A percentile compares a stretch with the other conserved stretches of the same genome.
These are phyloP conservation scores for Solanum paucissectum DNA, from an alignment of 257 asterid species.

Conservation along the genomic window DNA sequence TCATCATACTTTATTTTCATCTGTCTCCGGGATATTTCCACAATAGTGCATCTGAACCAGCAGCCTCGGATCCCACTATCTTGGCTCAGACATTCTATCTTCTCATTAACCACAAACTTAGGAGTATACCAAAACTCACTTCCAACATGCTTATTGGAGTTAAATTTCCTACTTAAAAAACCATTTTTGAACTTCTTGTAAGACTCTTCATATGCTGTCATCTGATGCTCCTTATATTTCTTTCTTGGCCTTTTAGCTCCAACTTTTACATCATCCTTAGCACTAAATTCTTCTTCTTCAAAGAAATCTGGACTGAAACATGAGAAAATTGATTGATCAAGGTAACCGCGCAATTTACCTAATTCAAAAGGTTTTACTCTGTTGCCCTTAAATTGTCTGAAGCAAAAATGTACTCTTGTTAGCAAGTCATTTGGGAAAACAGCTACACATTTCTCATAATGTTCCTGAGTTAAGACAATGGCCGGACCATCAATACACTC, in stretches of 20 bases:
- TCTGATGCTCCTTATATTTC: constrained; percentile 37
- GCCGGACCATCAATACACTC: constrained; percentile 98
- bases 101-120: constrained; percentile 35
- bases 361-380: constrained; percentile 77
- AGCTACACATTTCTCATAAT: constrained; percentile 74
- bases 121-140: constrained; percentile 21
- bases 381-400: constrained; percentile 71
- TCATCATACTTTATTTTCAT: constrained; percentile 66
- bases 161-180: constrained; percentile 20
- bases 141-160: constrained; percentile 38
- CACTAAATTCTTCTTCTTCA: constrained; percentile 68
- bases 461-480: constrained; percentile 66
- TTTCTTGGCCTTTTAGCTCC: constrained; percentile 66
- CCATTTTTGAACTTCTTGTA: constrained; percentile 33
- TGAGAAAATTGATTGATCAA: constrained; percentile 71
- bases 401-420: constrained; percentile 74
- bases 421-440: constrained; percentile 70
- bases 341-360: constrained; percentile 71
- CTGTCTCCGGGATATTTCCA: constrained; percentile 56
- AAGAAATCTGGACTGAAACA: constrained; percentile 90
- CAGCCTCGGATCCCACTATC: constrained; percentile 99
- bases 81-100: constrained; percentile 78
- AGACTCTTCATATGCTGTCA: constrained; percentile 29
- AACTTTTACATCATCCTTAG: constrained; percentile 62
- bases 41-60: constrained; percentile 81